phyloP scores from a whole-genome alignment of 1,284 basidiomycete species.

The Ceratorhiza oryzae-sativae region DNA sequence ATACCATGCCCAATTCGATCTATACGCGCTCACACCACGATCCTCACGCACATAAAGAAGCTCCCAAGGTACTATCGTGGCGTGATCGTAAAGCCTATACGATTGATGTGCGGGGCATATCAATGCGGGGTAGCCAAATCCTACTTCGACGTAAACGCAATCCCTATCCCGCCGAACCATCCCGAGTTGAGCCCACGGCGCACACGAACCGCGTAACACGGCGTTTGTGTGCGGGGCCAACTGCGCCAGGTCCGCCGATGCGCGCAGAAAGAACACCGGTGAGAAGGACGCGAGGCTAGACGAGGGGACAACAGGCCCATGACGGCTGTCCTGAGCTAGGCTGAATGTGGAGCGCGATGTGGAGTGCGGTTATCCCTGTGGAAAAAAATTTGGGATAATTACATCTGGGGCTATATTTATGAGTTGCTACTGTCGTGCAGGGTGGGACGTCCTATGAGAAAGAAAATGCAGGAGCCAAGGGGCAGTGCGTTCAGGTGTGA shows the following conservation, averaged over 20 bases:
- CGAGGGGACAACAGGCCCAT: no score
- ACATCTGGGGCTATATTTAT: no score
- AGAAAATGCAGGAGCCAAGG: no score
- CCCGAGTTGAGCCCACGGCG: conserved; percentile 16
- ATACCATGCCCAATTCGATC: not conserved
- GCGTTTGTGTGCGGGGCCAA: conserved; percentile 16
- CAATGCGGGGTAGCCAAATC: conserved; percentile 1
- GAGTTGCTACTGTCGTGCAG: no score
- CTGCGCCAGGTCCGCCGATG: conserved; percentile 9
- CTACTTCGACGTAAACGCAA: not conserved
- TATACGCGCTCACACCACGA: not conserved
- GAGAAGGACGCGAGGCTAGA: not conserved
- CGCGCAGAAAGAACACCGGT: conserved; percentile 1
- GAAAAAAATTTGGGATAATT: no score
- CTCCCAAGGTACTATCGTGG: conserved; percentile 10
- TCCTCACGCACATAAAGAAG: not conserved
- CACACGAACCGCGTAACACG: not conserved
- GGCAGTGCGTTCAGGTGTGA: no score
- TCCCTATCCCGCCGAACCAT: conserved; percentile 11
- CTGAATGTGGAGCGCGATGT: no score
- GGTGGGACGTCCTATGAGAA: no score
- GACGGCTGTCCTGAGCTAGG: no score
- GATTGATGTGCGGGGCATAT: conserved; percentile 14
- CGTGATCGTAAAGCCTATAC: conserved; percentile 25
- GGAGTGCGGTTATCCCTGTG: no score